Percentiles rank a stretch among this genome's conserved stretches.
phyloP scores from a whole-genome alignment of 257 asterid species.

The Nicotiana noctiflora region DNA sequence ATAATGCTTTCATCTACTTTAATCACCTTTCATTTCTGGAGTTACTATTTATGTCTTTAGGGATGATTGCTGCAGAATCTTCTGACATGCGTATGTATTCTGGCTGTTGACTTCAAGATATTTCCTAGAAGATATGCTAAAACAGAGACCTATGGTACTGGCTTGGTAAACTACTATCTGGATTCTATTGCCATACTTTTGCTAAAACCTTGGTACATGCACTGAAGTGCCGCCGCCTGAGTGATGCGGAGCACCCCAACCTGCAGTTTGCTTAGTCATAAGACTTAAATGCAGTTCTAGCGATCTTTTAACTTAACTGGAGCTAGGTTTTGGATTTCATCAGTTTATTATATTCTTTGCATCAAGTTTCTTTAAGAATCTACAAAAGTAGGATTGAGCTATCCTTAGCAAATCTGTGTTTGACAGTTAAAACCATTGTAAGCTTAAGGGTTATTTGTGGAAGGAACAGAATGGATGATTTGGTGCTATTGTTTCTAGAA shows the following conservation, averaged over 20 bases:
- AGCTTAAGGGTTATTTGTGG: not conserved
- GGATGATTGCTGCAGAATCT: constrained; percentile 63
- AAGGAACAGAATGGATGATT: not conserved
- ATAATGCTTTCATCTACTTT: not conserved
- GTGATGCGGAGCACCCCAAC: not conserved
- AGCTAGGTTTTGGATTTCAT: not conserved
- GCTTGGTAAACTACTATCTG: constrained; percentile 56
- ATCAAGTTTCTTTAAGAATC: not conserved
- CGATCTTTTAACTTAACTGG: not conserved
- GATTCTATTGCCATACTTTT: constrained; percentile 2
- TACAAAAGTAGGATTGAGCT: not conserved
- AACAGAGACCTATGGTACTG: constrained; percentile 87
- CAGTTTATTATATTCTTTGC: not conserved
- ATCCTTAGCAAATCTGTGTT: too few species aligned
- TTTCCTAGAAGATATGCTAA: constrained; percentile 95
- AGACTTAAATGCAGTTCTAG: not conserved
- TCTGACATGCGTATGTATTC: constrained; percentile 62
- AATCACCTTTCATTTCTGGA: constrained; percentile 9
- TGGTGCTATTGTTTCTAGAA: not conserved
- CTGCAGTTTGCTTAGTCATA: not conserved
- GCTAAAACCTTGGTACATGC: not conserved
- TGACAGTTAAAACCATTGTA: not conserved
- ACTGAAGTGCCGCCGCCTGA: not conserved
- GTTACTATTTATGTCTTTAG: constrained; percentile 13
- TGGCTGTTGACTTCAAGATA: constrained; percentile 94